Base-by-base conservation (phyloP, 176 grass and related monocot species). In the Oryza rufipogon region DNA sequence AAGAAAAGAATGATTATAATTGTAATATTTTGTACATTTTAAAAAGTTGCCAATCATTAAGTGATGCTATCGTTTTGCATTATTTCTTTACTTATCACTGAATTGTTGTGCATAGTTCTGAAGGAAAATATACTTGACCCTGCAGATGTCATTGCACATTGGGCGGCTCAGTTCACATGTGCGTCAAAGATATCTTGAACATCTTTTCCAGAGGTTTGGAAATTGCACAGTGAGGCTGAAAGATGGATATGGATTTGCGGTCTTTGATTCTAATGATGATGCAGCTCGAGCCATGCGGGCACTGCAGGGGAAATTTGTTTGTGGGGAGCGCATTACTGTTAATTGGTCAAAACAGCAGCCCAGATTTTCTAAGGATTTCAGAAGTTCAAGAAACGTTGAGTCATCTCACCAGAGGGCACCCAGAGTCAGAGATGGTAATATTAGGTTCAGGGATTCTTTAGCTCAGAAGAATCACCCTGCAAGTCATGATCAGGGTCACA, bases 131-230 rank as follows among this genome's bases (percentile, higher is more conserved):
- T 42, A 45, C n/a, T 81, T 89, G 14, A 15, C 80, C 28, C 38
- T 83, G 61, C 75, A 93, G 88, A 93, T 93, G 91, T 93, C 91
- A 82, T 80, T 93, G 78, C 83, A 88, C 79, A 79, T 90, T 81
- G 88, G 91, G 6, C 78, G 33, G 15, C 85, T 93, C 80, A 86
- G 85, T 20, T 75, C 75, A 75, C 68, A 79, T 66, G 78, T 86
- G 76, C 42, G 54, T 32, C n/a, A 78, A 72, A 56, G 54, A 70
- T 66, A 87, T 72, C 87, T 92, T 81, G 67, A 87, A 68, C 77
- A 66, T 71, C 34, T 87, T 74, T 92, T 87, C 64, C 76, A 48
- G 81, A 87, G 23, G n/a, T 92, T 85, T 81, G 91, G 91, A 23
- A 48, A 1, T 63, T 92, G 91, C 74, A 84, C 66, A 9, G 68